Evolutionary conservation across 1,139 yeast genomes (phyloP), one percentile per base, ranked within the genome.

Genomic region (Meyerozyma guilliermondii): DNA sequence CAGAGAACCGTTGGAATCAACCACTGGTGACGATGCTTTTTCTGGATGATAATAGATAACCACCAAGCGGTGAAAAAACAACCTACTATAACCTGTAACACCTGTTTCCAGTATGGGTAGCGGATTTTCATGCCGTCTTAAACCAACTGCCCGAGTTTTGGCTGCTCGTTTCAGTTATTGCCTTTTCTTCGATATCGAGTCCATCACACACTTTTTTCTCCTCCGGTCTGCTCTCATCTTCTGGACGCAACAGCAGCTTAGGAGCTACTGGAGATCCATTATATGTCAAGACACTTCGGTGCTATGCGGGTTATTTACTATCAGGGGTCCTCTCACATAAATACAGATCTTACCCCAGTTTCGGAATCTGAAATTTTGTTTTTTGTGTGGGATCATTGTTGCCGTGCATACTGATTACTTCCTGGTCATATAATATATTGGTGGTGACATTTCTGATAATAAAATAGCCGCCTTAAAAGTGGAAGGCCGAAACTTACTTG

Each of bases 1-100:
- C 80, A 80, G 38, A 80, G 54, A 31, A 79, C 58, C 5, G 85
- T 80, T 28, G 86, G 87, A 53, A 81, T 78, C 54, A 81, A 72
- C 86, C 87, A 81, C 50, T 72, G 55, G 51, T 60, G 77, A 50
- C 85, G 67, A 41, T 74, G 76, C 50, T 69, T 68, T 5, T 71
- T 58, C 56, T 80, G 86, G 44, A 71, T 74, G 24, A 81, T 44
- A 42, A 81, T 77, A 11, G 83, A 74, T 31, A 80, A 56, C 85
- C 85, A 81, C 86, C 86, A 81, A 4, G 81, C 72, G 5, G 86
- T 80, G 67, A 80, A 80, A 50, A 81, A 76, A 35, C 65, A 58
- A 1, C 72, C 76, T 29, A 61, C 45, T 33, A 73, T 54, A 10
- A 68, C 43, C 43, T 67, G 67, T 27, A 62, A 43, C 2, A 59